Conservation (phyloP, 176 grass and related monocot species). For the Dactylis glomerata region DNA sequence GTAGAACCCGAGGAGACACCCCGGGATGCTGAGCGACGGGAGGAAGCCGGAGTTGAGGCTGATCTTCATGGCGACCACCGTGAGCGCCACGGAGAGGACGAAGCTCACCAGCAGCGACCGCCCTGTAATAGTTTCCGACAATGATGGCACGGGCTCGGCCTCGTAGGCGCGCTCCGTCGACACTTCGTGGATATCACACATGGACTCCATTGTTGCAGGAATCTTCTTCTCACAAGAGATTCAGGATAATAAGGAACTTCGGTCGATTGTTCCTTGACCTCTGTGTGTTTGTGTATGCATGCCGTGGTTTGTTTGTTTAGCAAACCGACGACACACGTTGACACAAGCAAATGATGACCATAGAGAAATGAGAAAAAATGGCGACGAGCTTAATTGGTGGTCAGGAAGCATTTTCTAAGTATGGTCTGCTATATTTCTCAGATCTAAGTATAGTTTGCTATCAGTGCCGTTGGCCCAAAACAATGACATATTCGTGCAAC, state of each 20-base stretch:
- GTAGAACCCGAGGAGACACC: slow-evolving; percentile 23
- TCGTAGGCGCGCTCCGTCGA: slow-evolving; percentile 32
- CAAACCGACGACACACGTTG: slow-evolving; percentile 23
- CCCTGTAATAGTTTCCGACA: slow-evolving; percentile 7
- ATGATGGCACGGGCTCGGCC: slow-evolving; percentile 22
- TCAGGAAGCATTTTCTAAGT: not conserved
- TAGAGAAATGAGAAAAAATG: not conserved
- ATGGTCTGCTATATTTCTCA: not conserved
- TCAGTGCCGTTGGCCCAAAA: not conserved
- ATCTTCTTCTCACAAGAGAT: not conserved
- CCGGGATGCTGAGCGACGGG: slow-evolving; percentile 21
- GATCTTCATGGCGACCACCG: slow-evolving; percentile 35
- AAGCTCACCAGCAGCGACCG: slow-evolving; percentile 25
- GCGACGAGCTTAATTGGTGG: not conserved
- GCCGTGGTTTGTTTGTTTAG: not conserved
- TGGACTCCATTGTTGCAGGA: slow-evolving; percentile 6
- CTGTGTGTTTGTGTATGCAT: not conserved
- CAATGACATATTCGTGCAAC: not conserved
- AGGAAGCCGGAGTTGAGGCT: slow-evolving; percentile 37
- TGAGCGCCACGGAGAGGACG: slow-evolving; percentile 1
- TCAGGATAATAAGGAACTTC: not conserved
- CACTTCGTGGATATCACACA: not conserved
- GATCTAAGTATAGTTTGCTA: not conserved
- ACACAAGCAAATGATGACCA: slow-evolving; percentile 8
- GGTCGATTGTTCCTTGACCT: not conserved